Percentiles rank a stretch among this genome's conserved stretches.
These are phyloP conservation scores for Collybia nuda DNA, from an alignment of 768 basidiomycete species.

Conservation along the genomic window DNA sequence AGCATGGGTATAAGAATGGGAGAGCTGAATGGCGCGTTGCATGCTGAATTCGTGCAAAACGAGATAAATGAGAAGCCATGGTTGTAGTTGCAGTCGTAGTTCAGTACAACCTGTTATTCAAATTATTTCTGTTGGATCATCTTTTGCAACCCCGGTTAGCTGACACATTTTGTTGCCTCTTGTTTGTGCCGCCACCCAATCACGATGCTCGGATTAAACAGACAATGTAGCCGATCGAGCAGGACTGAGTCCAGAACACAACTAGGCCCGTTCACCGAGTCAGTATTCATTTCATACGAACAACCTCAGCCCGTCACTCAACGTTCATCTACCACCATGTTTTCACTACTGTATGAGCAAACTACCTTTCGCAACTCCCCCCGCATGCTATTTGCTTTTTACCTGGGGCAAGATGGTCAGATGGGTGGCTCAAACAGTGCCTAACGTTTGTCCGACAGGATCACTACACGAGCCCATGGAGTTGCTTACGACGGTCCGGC, in stretches of 20 bases:
- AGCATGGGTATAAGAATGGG: slow-evolving; percentile 31
- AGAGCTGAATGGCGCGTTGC: slow-evolving; percentile 29
- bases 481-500: background rate
- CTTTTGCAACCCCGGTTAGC: slow-evolving; percentile 1
- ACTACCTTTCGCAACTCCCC: no score
- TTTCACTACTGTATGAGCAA: no score
- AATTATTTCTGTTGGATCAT: background rate
- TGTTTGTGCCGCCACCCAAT: slow-evolving; percentile 14
- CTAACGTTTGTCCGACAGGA: no score
- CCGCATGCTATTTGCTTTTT: no score
- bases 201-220: slow-evolving; percentile 11
- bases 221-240: no score
- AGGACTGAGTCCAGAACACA: background rate
- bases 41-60: slow-evolving; percentile 27
- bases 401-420: no score
- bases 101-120: background rate
- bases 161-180: slow-evolving; percentile 14
- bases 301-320: no score
- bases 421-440: no score
- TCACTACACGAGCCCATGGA: no score
- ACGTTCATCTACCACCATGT: no score
- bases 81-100: background rate
- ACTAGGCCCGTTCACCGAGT: background rate
- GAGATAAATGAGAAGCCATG: slow-evolving; percentile 28
- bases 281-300: background rate